Percentiles rank a stretch among this genome's conserved stretches.
phyloP scores from a whole-genome alignment of 345 rosid genomes.

The Salix purpurea region DNA sequence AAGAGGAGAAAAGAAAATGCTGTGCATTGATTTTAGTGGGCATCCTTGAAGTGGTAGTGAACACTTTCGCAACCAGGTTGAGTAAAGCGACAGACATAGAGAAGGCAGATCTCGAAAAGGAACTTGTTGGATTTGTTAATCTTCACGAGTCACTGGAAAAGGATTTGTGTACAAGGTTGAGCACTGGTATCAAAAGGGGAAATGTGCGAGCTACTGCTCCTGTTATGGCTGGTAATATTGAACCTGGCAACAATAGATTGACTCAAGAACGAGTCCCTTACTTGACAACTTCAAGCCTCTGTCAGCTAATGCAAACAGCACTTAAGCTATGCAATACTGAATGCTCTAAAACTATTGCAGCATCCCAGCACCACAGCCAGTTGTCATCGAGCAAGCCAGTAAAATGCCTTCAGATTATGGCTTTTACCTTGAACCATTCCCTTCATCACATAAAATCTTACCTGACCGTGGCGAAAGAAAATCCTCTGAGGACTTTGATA shows the following conservation, averaged over 20 bases:
- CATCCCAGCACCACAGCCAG: constrained; percentile 54
- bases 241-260: constrained; percentile 29
- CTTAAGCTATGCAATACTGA: constrained; percentile 32
- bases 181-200: constrained; percentile 40
- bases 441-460: constrained; percentile 52
- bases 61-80: constrained; percentile 45
- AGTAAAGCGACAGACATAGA: constrained; percentile 50
- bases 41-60: constrained; percentile 59
- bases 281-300: constrained; percentile 68
- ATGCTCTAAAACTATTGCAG: constrained; percentile 21
- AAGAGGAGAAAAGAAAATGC: constrained; percentile 53
- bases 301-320: constrained; percentile 43
- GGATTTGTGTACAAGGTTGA: constrained; percentile 38
- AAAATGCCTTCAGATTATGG: constrained; percentile 31
- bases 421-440: constrained; percentile 52
- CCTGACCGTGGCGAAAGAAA: constrained; percentile 40
- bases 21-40: constrained; percentile 49
- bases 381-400: constrained; percentile 36
- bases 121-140: constrained; percentile 48
- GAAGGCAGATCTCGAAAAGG: constrained; percentile 53
- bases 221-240: constrained; percentile 26
- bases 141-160: constrained; percentile 47
- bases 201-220: constrained; percentile 31
- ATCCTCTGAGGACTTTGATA: constrained; percentile 50
- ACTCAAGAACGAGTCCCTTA: constrained; percentile 43